Conservation (phyloP, 2,329 filamentous ascomycete genomes). For the Rachicladosporium sp. region DNA sequence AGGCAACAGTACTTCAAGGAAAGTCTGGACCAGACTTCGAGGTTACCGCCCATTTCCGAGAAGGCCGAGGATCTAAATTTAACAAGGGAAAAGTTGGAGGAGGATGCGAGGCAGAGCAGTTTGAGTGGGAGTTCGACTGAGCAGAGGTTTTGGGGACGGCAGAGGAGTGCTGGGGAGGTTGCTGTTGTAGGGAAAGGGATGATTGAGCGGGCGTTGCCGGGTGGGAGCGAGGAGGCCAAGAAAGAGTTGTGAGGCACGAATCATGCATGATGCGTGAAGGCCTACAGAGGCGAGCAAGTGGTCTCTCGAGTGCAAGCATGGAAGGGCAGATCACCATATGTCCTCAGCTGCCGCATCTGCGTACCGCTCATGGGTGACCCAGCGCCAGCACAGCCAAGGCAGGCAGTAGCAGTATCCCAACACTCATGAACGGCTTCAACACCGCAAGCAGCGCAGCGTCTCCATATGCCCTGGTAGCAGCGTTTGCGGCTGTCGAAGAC, state of each 20-base stretch:
- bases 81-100: constrained; percentile 52
- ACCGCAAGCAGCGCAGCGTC: no score
- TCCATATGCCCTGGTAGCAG: no score
- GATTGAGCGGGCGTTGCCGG: constrained; percentile 31
- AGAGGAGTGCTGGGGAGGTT: constrained; percentile 38
- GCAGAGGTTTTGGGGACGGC: constrained; percentile 41
- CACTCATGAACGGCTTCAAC: no score
- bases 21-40: constrained; percentile 46
- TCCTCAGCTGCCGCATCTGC: no score
- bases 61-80: constrained; percentile 42
- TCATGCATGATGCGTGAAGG: neutral
- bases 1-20: constrained; percentile 70
- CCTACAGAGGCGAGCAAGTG: neutral
- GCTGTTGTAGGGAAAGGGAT: constrained; percentile 37
- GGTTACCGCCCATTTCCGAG: constrained; percentile 34
- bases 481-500: no score
- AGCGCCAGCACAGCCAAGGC: no score
- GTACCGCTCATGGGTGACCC: no score
- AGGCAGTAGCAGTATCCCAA: no score
- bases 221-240: constrained; percentile 17
- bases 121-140: constrained; percentile 31
- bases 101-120: constrained; percentile 33
- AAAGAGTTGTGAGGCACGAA: constrained; percentile 18
- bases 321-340: no score
- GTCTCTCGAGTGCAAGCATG: no score